Percentiles rank a stretch among this genome's conserved stretches.
phyloP scores from a whole-genome alignment of 2,329 filamentous ascomycete genomes.

The Hymenoscyphus fructigenus region DNA sequence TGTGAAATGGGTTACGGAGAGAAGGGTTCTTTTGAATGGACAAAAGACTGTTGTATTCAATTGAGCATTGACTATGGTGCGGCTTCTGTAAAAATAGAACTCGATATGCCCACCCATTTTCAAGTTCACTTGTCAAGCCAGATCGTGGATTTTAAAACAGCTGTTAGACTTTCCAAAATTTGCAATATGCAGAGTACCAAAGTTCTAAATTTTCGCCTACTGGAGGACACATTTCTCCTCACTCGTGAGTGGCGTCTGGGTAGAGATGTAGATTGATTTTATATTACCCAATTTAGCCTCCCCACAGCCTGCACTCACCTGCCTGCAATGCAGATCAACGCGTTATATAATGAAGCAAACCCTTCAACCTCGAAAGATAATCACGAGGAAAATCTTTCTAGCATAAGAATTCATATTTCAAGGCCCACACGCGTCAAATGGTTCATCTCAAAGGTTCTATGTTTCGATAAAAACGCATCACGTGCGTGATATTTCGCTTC shows the following conservation, averaged over 20 bases:
- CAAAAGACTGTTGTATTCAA: constrained; percentile 77
- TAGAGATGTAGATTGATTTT: neutral
- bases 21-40: constrained; percentile 74
- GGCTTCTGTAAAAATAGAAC: neutral
- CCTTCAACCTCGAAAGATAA: neutral
- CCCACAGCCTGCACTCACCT: neutral
- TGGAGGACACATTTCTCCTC: neutral
- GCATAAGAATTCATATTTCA: neutral
- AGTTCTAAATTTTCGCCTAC: neutral
- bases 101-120: neutral
- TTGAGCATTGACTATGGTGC: constrained; percentile 11
- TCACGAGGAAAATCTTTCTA: neutral
- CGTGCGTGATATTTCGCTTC: neutral
- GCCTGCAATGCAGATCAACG: constrained; percentile 8
- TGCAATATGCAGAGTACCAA: neutral
- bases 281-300: constrained; percentile 14
- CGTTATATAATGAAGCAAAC: neutral
- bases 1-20: constrained; percentile 81
- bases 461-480: neutral
- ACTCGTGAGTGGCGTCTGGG: neutral
- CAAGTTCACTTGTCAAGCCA: no score
- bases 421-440: neutral
- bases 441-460: neutral
- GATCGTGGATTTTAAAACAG: no score
- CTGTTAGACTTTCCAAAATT: no score